Evolutionary conservation across 305 asterid species (phyloP).

Genomic region (Fraxinus nigra): DNA sequence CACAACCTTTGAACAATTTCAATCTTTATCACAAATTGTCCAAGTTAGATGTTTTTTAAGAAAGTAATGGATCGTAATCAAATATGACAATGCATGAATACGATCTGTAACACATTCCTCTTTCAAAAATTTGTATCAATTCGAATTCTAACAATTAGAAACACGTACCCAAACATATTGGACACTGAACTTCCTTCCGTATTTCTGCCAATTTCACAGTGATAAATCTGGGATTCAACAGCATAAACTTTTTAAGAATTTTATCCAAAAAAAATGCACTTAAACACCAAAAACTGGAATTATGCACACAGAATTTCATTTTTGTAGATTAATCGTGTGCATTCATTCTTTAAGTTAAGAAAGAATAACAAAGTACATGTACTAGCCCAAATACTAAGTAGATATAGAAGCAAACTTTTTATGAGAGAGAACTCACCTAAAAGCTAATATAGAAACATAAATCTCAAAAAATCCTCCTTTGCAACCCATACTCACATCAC

Average conservation of each 20-base stretch:
- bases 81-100: slow-evolving; percentile 14
- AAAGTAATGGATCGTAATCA: slow-evolving; percentile 7
- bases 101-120: not conserved
- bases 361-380: not conserved
- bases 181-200: slow-evolving; percentile 88
- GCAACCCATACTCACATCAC: not conserved
- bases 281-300: slow-evolving; percentile 13
- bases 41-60: not conserved
- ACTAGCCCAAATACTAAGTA: not conserved
- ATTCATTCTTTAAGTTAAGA: not conserved
- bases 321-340: not conserved
- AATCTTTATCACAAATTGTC: not conserved
- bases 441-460: not conserved
- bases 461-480: not conserved
- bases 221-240: slow-evolving; percentile 41
- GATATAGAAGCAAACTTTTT: not conserved
- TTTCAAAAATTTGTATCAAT: slow-evolving; percentile 9
- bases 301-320: slow-evolving; percentile 12
- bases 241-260: slow-evolving; percentile 18
- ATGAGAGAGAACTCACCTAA: not conserved
- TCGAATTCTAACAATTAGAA: not conserved
- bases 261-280: not conserved
- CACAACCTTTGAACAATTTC: not conserved
- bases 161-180: slow-evolving; percentile 58
- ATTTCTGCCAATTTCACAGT: slow-evolving; percentile 61